Base-by-base conservation (phyloP, 2,329 filamentous ascomycete species). In the Ophiostoma tasmaniense region DNA sequence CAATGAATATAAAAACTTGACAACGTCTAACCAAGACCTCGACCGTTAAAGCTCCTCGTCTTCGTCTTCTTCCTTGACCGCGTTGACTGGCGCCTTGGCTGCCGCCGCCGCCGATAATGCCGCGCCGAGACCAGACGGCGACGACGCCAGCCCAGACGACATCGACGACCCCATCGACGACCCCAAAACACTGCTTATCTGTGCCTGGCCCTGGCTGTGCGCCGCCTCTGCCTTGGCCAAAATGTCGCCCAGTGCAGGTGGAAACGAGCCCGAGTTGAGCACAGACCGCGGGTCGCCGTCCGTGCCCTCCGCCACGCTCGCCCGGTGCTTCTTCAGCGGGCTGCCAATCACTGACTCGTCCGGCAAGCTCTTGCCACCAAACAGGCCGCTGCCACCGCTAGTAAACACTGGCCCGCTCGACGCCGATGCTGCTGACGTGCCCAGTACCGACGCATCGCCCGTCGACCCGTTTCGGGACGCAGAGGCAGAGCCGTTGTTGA, bases 261-360 rank as follows among this genome's bases (percentile, higher is more conserved):
- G 78, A 70, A 81, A 79, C 22, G 74, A 75, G 20, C 70, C 68
- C 37, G 71, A 33, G 64, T 37, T 59, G 25, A 68, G 64, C 28
- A 73, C 68, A 10, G 76, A 75, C 37, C 76, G 75, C 20, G 66
- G 59, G 33, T 67, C 70, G 67, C 82, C 79, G 42, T 72, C 70
- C 67, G 82, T 78, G 52, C 80, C 77, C 8, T 81, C 83, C 8
- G 83, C 81, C 30, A 87, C 74, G 73, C 88, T 90, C 1, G 89
- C 85, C 45, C 90, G 83, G 70, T 91, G 89, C 76, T 89, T 92
- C 82, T 93, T 93, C 74, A 91, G 83, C 1, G 90, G 90, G 73
- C 89, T 92, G 66, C 88, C 89, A 28, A 92, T 77, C 4, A 80
- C 76, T 8, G 77, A 76, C 42, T 86, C 84, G 25, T 82, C 81